Percentiles rank a stretch among this genome's conserved stretches.
Evolutionary conservation across 768 basidiomycete genomes (phyloP).

Genomic region (Glaciozyma martinii): DNA sequence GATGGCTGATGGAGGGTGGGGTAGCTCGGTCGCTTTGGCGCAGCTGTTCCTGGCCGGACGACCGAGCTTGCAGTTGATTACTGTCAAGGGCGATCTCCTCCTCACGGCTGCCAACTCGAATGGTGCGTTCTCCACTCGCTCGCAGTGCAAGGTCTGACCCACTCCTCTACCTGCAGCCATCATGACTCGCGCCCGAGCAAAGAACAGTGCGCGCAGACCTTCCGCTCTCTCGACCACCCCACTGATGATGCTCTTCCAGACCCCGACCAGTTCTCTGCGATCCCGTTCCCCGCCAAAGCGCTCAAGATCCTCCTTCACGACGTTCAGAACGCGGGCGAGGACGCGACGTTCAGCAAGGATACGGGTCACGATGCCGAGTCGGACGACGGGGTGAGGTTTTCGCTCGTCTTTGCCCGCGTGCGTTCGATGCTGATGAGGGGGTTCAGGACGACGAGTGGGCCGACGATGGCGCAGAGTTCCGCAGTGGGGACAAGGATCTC

Average conservation of each 20-base stretch:
- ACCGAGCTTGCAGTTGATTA: constrained; percentile 56
- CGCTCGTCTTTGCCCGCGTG: background rate
- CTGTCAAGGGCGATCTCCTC: constrained; percentile 86
- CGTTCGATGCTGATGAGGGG: background rate
- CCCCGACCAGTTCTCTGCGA: constrained; percentile 74
- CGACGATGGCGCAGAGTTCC: constrained; percentile 64
- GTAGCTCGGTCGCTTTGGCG: constrained; percentile 63
- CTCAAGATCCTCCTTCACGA: constrained; percentile 82
- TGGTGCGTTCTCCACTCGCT: constrained; percentile 49
- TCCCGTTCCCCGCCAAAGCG: constrained; percentile 84
- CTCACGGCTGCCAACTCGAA: constrained; percentile 69
- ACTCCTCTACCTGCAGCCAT: too few relatives aligned
- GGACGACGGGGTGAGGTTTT: constrained; percentile 48
- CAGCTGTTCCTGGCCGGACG: constrained; percentile 55
- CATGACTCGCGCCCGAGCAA: constrained; percentile 89
- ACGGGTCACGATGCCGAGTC: constrained; percentile 52
- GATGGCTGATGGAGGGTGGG: background rate
- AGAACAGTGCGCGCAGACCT: constrained; percentile 53
- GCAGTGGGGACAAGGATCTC: constrained; percentile 56
- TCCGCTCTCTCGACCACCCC: background rate
- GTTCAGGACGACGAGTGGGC: constrained; percentile 81
- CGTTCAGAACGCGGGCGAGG: constrained; percentile 58
- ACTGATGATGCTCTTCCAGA: constrained; percentile 44
- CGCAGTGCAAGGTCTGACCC: too few relatives aligned
- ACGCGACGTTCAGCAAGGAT: constrained; percentile 47